Evolutionary conservation across 306 rosid species (phyloP), one percentile per base, ranked within the genome.

Genomic region (Nissolia schottii): DNA sequence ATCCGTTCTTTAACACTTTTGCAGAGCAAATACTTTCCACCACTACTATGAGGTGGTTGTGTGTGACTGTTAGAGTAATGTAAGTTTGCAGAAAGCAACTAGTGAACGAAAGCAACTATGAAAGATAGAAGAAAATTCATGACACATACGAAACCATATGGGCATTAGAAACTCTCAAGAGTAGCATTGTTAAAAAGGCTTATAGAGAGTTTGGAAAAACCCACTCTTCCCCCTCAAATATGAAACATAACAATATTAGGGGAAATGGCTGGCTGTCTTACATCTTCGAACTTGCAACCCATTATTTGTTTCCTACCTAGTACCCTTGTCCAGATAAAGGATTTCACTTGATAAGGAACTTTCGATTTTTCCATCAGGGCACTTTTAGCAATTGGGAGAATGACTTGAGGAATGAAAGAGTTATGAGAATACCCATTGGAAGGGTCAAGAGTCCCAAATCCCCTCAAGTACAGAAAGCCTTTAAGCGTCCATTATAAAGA

Each of bases 101-200:
- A 31, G 20, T 0, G 18, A 40, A 56, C 15, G 24, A 40, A 75
- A 68, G 31, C 45, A 22, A 11, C 67, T 55, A 31, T 1, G 0
- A 48, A 31, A 28, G 28, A 49, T 31, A 76, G 41, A 66, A 32
- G 41, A 76, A 76, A 76, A 10, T 41, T 28, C 45, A 29, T 58
- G 37, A 9, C 13, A 20, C 22, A n/a, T 24, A 55, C 23, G 40
- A 45, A 67, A 68, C 38, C 3, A 34, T 49, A 35, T 69, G 8
- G 8, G 40, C 35, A 28, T 50, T 6, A 31, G 35, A 67, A 77
- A 67, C 4, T 24, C 43, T 9, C 13, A 8, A 37, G 43, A 37
- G 11, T 37, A 37, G 43, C 43, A 37, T 11, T 37, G 43, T n/a
- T n/a, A n/a, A n/a, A n/a, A n/a, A n/a, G n/a, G n/a, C n/a, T n/a